A percentile compares a stretch with the other conserved stretches of the same genome.
phyloP scores from a whole-genome alignment of 192 early-diverging fungal species.

The Coemansia sp. region DNA sequence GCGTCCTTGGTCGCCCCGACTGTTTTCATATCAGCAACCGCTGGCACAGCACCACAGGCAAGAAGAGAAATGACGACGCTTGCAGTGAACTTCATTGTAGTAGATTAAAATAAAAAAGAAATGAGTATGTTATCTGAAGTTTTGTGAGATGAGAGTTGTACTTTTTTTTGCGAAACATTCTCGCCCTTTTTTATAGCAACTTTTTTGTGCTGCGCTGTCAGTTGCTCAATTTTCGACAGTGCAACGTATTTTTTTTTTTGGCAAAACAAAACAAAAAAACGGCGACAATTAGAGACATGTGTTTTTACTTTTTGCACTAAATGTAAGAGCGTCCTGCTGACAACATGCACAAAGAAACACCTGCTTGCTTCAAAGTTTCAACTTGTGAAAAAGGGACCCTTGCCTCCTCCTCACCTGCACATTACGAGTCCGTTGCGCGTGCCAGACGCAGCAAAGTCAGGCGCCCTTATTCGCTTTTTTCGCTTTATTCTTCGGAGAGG shows the following conservation, averaged over 20 bases:
- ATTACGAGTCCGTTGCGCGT: not conserved
- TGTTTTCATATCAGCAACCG: not conserved
- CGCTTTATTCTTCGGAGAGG: not conserved
- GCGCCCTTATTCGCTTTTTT: not conserved
- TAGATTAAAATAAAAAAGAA: not conserved
- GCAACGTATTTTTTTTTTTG: not conserved
- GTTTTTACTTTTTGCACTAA: not conserved
- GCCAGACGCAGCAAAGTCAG: constrained; percentile 1
- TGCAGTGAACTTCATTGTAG: not conserved
- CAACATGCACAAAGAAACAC: constrained; percentile 1
- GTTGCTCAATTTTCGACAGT: not conserved
- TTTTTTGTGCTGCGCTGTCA: not conserved
- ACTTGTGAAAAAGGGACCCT: not conserved
- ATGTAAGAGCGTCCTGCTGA: not conserved
- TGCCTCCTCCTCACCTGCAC: not conserved
- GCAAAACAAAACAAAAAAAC: not conserved
- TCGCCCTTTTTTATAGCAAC: not conserved
- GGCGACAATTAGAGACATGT: constrained; percentile 6
- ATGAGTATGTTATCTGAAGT: not conserved
- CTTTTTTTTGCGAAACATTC: not conserved
- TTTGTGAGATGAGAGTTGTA: not conserved
- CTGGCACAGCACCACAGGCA: not conserved
- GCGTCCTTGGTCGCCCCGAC: constrained; percentile 26
- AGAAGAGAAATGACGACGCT: constrained; percentile 8
- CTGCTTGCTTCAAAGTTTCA: constrained; percentile 2